Evolutionary conservation across 2,329 filamentous ascomycete species (phyloP).

Genomic region (Penicillium palitans): DNA sequence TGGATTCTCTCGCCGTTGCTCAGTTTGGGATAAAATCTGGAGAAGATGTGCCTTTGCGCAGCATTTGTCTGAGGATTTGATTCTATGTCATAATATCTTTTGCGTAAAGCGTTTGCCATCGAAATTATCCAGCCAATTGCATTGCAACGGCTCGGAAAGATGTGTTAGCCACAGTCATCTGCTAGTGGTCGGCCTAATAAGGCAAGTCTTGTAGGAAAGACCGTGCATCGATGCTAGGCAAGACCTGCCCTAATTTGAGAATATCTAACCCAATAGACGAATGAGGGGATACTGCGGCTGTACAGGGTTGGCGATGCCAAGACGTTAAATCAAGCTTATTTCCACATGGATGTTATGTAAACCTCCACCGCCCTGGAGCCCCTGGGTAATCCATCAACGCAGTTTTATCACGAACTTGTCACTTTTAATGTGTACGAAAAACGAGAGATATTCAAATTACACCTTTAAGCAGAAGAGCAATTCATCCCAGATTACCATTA

Average conservation of each 20-base stretch:
- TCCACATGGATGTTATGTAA: conserved; percentile 13
- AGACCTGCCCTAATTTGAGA: conserved; percentile 3
- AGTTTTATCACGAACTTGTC: neutral
- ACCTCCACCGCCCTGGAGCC: neutral
- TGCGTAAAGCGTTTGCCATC: conserved; percentile 18
- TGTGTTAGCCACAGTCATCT: neutral
- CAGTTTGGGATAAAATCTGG: conserved; percentile 18
- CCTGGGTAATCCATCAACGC: neutral
- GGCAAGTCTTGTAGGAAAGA: neutral
- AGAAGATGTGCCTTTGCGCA: conserved; percentile 12
- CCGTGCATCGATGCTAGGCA: neutral
- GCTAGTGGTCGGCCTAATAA: neutral
- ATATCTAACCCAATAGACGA: neutral
- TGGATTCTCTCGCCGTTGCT: conserved; percentile 14
- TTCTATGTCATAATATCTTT: conserved; percentile 19
- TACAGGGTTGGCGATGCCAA: neutral
- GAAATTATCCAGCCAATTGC: conserved; percentile 17
- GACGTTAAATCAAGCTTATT: conserved; percentile 20
- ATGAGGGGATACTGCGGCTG: neutral
- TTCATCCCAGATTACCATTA: neutral
- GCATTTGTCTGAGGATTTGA: neutral
- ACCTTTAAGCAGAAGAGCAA: neutral
- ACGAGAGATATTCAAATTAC: neutral
- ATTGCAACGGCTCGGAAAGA: neutral
- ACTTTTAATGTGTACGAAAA: neutral